Base-by-base conservation (phyloP, 352 stramenopile species). In the Phytophthora sansomeana region DNA sequence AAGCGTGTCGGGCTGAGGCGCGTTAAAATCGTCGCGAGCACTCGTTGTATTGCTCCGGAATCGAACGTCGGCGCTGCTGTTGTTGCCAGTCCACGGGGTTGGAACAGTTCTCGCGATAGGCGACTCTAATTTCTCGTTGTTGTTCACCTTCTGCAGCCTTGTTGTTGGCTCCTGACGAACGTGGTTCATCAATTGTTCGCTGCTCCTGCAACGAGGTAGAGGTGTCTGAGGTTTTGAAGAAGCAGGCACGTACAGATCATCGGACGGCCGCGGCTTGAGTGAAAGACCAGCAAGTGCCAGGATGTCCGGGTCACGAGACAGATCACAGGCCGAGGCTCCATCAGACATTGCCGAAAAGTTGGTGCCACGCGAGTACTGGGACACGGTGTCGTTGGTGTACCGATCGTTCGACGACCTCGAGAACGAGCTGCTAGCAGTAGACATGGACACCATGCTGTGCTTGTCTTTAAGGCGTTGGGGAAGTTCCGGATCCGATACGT, bases 391-490 rank as follows among this genome's bases (percentile, higher is more conserved):
- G 49, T 72, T 75, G 9, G 58, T 63, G 10, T 55, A 69, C n/a
- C 61, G 66, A 48, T 78, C 70, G 21, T 78, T 39, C 5, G 71
- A 79, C 3, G 71, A 71, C 29, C 67, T 67, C 24, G 71, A 79
- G 42, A 87, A 85, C 11, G 80, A 80, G 46, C 80, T 90, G 57
- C 80, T 89, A 1, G 68, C 67, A 6, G 75, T 87, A n/a, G 81
- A 90, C 68, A 88, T 81, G 13, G 80, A 89, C 51, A 81, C 67
- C 49, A 77, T 74, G 42, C 68, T 77, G 56, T 79, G 59, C 38
- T 81, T 74, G 47, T 79, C 62, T 21, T 79, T 79, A 6, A 76
- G 58, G 29, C 67, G 71, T 26, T 64, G 58, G 8, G 61, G 54
- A 5, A 66, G 39, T n/a, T 79, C 63, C n/a, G 63, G 54, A 42